phyloP scores from a whole-genome alignment of 2,329 filamentous ascomycete genomes.

The Monilinia laxa region DNA sequence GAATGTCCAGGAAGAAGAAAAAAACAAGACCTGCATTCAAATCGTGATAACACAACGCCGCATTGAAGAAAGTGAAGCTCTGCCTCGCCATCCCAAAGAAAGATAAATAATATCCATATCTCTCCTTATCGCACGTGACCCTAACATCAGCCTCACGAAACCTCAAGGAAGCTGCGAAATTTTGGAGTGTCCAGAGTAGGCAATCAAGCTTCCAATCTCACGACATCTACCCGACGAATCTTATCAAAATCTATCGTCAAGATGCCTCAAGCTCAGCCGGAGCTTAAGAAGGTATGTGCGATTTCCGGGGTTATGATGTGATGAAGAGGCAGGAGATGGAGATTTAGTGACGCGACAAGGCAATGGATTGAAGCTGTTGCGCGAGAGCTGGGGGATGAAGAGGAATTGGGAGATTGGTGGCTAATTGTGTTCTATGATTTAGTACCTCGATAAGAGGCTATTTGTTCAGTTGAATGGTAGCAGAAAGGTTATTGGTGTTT shows the following conservation, averaged over 20 bases:
- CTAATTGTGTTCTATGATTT: slow-evolving; percentile 28
- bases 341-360: slow-evolving; percentile 24
- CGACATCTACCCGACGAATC: slow-evolving; percentile 23
- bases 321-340: neutral
- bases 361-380: slow-evolving; percentile 19
- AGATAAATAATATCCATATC: slow-evolving; percentile 6
- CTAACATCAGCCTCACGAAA: slow-evolving; percentile 25
- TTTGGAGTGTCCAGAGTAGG: slow-evolving; percentile 20
- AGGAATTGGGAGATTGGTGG: slow-evolving; percentile 60
- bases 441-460: slow-evolving; percentile 99
- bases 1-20: too few relatives aligned
- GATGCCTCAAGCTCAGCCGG: slow-evolving; percentile 98
- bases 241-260: slow-evolving; percentile 37
- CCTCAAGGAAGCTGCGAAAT: slow-evolving; percentile 23
- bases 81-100: neutral
- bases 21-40: neutral
- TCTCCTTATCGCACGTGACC: slow-evolving; percentile 37
- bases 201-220: slow-evolving; percentile 21
- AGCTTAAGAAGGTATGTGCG: slow-evolving; percentile 85
- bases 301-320: neutral
- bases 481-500: slow-evolving; percentile 90
- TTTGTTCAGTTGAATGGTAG: slow-evolving; percentile 98
- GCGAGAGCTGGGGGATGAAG: slow-evolving; percentile 15
- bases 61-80: neutral
- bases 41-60: neutral